Percentiles rank a stretch among this genome's conserved stretches.
phyloP scores from a whole-genome alignment of 306 rosid genomes.

The Fagus crenata region DNA sequence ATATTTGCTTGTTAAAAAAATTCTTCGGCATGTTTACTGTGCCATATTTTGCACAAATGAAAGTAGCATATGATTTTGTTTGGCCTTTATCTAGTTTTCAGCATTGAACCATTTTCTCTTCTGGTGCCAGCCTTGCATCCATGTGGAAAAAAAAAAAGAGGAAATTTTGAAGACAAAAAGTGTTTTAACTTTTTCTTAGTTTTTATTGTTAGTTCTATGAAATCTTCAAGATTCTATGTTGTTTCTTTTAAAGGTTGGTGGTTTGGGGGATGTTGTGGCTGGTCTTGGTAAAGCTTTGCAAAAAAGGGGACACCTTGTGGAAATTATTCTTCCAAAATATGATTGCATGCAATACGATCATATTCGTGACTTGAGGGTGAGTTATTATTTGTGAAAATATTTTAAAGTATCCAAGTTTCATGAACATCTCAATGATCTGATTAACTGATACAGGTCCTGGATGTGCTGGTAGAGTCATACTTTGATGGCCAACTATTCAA shows the following conservation, averaged over 20 bases:
- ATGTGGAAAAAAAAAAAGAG: too few relatives aligned
- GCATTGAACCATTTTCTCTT: too few relatives aligned
- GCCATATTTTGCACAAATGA: too few relatives aligned
- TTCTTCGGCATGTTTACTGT: too few relatives aligned
- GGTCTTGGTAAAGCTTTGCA: constrained; percentile 92
- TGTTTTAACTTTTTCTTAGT: constrained; percentile 10
- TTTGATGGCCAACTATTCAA: constrained; percentile 78
- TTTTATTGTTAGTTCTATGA: constrained; percentile 15
- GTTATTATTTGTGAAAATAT: constrained; percentile 20
- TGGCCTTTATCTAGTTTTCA: too few relatives aligned
- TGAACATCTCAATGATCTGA: constrained; percentile 28
- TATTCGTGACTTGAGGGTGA: constrained; percentile 69
- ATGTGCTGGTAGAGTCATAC: constrained; percentile 70
- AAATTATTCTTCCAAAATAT: constrained; percentile 91
- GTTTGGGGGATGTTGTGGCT: constrained; percentile 87
- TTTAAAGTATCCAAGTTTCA: constrained; percentile 19
- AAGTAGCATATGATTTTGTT: too few relatives aligned
- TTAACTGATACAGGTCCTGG: constrained; percentile 57
- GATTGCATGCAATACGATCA: constrained; percentile 77
- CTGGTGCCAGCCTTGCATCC: too few relatives aligned
- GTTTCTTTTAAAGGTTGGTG: constrained; percentile 77
- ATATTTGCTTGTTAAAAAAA: background rate
- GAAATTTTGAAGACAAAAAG: too few relatives aligned
- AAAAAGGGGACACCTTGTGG: constrained; percentile 92
- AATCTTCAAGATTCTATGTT: constrained; percentile 12